Base-by-base conservation (phyloP, 1,284 basidiomycete genomes). In the Rhodotorula sp. region DNA sequence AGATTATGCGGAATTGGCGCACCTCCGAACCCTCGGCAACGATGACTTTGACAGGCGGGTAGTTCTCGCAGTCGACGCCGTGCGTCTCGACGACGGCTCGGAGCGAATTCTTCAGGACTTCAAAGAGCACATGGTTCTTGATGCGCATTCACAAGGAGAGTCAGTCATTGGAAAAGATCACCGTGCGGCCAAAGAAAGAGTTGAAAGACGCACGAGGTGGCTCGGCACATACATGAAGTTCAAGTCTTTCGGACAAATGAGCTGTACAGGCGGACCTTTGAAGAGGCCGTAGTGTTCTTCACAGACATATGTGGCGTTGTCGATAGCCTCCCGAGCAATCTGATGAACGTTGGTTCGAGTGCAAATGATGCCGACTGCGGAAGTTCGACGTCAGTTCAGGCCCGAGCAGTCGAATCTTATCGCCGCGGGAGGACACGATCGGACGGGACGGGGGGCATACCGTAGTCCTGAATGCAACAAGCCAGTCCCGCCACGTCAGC, bases 231-330 rank as follows among this genome's bases (percentile, higher is more conserved):
- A 99, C 78, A 95, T 87, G 83, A 99, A 99, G 47, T 87, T 87
- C 71, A 99, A 87, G 80, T 93, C 84, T 64, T 87, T 84, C 1
- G 94, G 93, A 81, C 95, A 99, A 77, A 98, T 93, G 68, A 99
- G 90, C 80, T 99, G 93, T 15, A 99, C 94, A 2, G 93, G 93
- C 0, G 97, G 95, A 0, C 92, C 93, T 77, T 90, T 92, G 87
- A 98, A 97, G 83, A 99, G 90, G 21, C 88, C 89, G 78, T 93
- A 97, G 82, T 98, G 95, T 80, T 98, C 95, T 83, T 98, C 95
- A 83, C 95, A 98, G 14, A 99, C 94, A 81, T 93, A 99, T 45
- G 93, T 88, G 6, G 97, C 94, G 81, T 99, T 99, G 82, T 99
- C 95, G 77, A 99, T 98, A 0, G 97, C 93, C 85, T 99, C 97